Percentiles rank a stretch among this genome's conserved stretches.
Evolutionary conservation across 495 filamentous ascomycete species (phyloP).

Genomic region (Aspergillus egyptiacus): DNA sequence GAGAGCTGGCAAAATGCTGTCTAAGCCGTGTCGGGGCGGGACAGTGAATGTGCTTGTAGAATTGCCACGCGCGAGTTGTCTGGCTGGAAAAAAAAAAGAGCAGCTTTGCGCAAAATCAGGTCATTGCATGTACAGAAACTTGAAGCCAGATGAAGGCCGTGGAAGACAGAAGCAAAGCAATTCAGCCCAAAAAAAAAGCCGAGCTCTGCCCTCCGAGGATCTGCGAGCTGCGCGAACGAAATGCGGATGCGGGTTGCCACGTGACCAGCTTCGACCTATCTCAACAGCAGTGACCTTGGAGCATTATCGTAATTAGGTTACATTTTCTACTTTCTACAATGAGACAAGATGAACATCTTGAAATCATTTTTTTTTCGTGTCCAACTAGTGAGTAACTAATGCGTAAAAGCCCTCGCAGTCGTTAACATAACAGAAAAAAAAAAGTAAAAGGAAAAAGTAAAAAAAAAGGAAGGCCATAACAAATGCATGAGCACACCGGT

Average conservation of each 20-base stretch:
- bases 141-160: not conserved
- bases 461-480: slow-evolving; percentile 22
- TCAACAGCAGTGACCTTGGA: not conserved
- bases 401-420: slow-evolving; percentile 23
- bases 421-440: slow-evolving; percentile 27
- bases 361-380: slow-evolving; percentile 28
- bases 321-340: not conserved
- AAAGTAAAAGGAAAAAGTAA: slow-evolving; percentile 16
- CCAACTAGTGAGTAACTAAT: slow-evolving; percentile 26
- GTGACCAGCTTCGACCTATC: slow-evolving; percentile 8
- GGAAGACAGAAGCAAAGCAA: not conserved
- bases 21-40: not conserved
- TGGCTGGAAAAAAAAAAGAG: not conserved
- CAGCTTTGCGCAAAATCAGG: not conserved
- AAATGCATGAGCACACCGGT: slow-evolving; percentile 25
- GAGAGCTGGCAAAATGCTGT: not conserved
- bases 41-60: not conserved
- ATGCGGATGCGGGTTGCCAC: slow-evolving; percentile 18
- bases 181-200: slow-evolving; percentile 4
- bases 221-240: slow-evolving; percentile 17
- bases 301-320: not conserved
- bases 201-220: slow-evolving; percentile 11
- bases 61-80: not conserved
- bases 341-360: not conserved
- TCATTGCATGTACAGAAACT: not conserved